Conservation (phyloP, 2,329 filamentous ascomycete genomes). For the Ascochyta koolunga region DNA sequence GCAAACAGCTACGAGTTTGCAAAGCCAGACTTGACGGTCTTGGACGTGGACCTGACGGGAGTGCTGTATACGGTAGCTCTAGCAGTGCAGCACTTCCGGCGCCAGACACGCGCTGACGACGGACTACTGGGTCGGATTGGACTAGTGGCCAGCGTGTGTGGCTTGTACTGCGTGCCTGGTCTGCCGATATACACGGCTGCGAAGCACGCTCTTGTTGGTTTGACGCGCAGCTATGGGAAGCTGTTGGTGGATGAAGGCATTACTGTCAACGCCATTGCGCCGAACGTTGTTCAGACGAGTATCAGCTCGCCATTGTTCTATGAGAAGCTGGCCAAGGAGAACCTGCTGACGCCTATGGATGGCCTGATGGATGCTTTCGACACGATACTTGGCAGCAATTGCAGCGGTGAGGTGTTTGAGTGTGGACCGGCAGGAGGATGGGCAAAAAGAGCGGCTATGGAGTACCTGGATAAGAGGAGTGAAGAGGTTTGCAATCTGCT, state of each 20-base stretch:
- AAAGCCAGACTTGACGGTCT: constrained; percentile 47
- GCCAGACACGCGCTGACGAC: constrained; percentile 43
- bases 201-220: constrained; percentile 50
- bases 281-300: constrained; percentile 50
- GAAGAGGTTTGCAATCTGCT: constrained; percentile 22
- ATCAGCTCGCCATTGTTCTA: constrained; percentile 50
- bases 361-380: constrained; percentile 51
- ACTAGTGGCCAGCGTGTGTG: constrained; percentile 50
- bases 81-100: constrained; percentile 53
- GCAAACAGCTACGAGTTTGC: constrained; percentile 30
- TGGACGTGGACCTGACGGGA: constrained; percentile 52
- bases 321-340: constrained; percentile 41
- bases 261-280: constrained; percentile 52
- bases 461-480: constrained; percentile 42
- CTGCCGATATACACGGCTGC: constrained; percentile 53
- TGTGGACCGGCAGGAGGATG: constrained; percentile 48
- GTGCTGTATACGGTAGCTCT: constrained; percentile 52
- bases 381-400: constrained; percentile 40
- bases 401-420: constrained; percentile 52
- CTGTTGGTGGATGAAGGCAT: constrained; percentile 50
- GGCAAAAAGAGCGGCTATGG: constrained; percentile 31
- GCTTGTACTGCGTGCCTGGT: constrained; percentile 51
- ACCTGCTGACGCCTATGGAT: constrained; percentile 49
- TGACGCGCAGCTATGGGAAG: constrained; percentile 51
- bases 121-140: constrained; percentile 44